These are phyloP conservation scores for Magnaporthiopsis rhizophila DNA, from an alignment of 2,329 filamentous ascomycete species.

Conservation along the genomic window DNA sequence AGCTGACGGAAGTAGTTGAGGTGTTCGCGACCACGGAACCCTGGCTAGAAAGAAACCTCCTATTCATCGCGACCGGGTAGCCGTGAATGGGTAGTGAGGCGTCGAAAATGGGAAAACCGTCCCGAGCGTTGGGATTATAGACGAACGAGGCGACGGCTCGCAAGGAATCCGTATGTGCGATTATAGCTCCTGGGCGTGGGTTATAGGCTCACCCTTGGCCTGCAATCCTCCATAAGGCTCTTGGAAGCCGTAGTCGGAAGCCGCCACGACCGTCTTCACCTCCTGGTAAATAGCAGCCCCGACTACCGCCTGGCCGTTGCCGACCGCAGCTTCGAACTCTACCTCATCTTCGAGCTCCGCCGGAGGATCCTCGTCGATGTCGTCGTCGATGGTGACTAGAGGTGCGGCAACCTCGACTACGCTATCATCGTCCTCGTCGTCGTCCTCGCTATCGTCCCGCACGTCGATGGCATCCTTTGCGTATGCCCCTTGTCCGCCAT, in stretches of 20 bases:
- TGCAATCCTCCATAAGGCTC: neutral
- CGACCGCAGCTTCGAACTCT: neutral
- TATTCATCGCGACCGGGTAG: neutral
- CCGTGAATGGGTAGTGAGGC: neutral
- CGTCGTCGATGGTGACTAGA: neutral
- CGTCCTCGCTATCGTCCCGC: neutral
- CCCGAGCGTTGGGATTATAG: neutral
- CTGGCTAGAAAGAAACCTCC: neutral
- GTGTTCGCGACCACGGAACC: too few relatives aligned
- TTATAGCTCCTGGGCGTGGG: neutral
- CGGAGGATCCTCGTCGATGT: neutral
- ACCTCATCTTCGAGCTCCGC: neutral
- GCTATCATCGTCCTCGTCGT: conserved; percentile 4
- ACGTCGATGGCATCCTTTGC: neutral
- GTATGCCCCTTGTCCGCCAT: neutral
- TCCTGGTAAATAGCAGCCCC: neutral
- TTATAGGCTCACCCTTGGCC: too few relatives aligned
- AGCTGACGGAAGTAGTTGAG: neutral
- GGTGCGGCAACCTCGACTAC: neutral
- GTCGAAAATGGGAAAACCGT: neutral
- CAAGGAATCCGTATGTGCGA: neutral
- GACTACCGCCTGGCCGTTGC: neutral
- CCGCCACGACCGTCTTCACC: neutral
- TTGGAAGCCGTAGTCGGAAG: neutral
- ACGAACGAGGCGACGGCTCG: neutral